Base-by-base conservation (phyloP, 768 basidiomycete genomes). In the Porpolomopsis calyptriformis region DNA sequence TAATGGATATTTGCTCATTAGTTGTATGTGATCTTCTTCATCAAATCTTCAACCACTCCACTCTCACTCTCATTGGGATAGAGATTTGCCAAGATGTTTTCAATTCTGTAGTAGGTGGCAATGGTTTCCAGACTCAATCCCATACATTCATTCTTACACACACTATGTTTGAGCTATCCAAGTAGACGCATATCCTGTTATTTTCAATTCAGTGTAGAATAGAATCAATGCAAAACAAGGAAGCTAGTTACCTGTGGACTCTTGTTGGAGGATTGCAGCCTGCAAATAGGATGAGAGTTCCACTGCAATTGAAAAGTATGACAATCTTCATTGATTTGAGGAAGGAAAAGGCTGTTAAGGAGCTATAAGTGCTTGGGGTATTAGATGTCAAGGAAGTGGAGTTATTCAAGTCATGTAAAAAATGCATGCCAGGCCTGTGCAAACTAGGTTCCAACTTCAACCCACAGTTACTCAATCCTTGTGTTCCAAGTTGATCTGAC, bases 381-480 rank as follows among this genome's bases (percentile, higher is more conserved):
- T 0, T 48, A 39, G 0, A 44, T 16, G 37, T 73, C 55, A 0
- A 74, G 61, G 1, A 34, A 11, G 48, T 74, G 69, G 1, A 58
- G 40, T 0, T 45, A 9, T 34, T 71, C 69, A 0, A 74, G 57
- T 0, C 56, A 50, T 0, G 38, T 51, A 34, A 76, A 76, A 46
- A 74, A 72, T 0, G 63, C 67, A 1, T 58, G 34, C 73, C 73
- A 74, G 9, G 18, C 29, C 2, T 59, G 53, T 0, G 54, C 64
- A 61, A 74, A 73, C 7, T 67, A 60, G n/a, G n/a, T n/a, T n/a
- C n/a, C n/a, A n/a, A n/a, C n/a, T n/a, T n/a, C n/a, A n/a, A n/a
- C n/a, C n/a, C 71, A 73, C 0, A 74, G 53, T 0, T 59, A 41
- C 49, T 76, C 72, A 48, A 73, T 73, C 0, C 61, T 53, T 0